Percentiles rank a stretch among this genome's conserved stretches.
phyloP scores from a whole-genome alignment of 768 basidiomycete genomes.

The Ramaria sp. region DNA sequence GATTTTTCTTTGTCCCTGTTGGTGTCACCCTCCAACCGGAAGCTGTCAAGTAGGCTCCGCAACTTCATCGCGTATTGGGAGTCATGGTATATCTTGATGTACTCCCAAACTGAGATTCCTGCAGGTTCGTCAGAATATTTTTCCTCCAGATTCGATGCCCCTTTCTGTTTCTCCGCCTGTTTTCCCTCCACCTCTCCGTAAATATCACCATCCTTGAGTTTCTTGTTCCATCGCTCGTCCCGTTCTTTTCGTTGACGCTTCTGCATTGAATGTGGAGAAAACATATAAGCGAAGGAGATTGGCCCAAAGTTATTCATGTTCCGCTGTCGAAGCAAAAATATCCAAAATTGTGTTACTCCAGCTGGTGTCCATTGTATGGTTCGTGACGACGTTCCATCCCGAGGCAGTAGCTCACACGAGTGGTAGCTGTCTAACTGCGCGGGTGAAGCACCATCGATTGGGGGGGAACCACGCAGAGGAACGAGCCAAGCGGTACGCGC shows the following conservation, averaged over 20 bases:
- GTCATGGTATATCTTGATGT: constrained; percentile 10
- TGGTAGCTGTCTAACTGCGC: neutral
- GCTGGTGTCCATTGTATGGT: constrained; percentile 1
- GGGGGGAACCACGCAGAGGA: constrained; percentile 1
- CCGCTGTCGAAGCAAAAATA: constrained; percentile 5
- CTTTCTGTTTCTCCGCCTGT: neutral
- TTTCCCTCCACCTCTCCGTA: neutral
- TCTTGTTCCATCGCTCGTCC: neutral
- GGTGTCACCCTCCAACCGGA: constrained; percentile 1
- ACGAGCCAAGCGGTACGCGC: constrained; percentile 3
- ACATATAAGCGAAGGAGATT: constrained; percentile 1
- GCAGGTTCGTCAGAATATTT: neutral
- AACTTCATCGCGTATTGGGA: constrained; percentile 4
- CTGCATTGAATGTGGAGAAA: neutral
- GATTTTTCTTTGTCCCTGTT: neutral
- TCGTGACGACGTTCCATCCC: neutral
- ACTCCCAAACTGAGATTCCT: neutral
- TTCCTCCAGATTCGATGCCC: neutral
- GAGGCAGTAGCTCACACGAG: neutral
- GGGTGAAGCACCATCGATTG: neutral
- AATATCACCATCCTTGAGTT: neutral
- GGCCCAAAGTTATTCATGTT: constrained; percentile 3
- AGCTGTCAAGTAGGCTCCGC: constrained; percentile 5
- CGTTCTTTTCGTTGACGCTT: neutral
- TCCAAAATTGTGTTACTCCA: constrained; percentile 5